phyloP scores from a whole-genome alignment of 225 moss, liverwort and hornwort genomes.

The Climacium dendroides region DNA sequence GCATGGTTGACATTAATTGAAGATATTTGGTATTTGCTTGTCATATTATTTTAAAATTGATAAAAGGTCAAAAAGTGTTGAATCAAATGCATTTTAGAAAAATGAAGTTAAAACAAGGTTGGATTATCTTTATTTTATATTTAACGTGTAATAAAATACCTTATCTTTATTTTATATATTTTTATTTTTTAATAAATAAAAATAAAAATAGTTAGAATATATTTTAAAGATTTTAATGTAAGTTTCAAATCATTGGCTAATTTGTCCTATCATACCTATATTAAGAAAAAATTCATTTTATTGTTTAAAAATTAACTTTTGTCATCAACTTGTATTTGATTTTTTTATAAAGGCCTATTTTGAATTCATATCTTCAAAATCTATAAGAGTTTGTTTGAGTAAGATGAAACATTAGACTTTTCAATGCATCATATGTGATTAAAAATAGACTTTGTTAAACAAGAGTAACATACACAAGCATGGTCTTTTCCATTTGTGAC shows the following conservation, averaged over 20 bases:
- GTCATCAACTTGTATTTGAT: not conserved
- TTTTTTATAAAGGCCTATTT: not conserved
- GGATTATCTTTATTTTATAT: not conserved
- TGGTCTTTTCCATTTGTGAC: not conserved
- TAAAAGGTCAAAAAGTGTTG: not conserved
- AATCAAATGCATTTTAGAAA: no score
- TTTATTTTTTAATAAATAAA: no score
- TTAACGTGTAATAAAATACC: no score
- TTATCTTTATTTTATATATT: no score
- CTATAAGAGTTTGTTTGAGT: not conserved
- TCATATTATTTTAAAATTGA: not conserved
- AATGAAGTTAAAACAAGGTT: not conserved
- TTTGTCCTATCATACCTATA: no score
- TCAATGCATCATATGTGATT: not conserved
- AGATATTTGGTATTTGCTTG: not conserved
- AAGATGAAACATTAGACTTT: not conserved
- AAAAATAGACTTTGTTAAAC: not conserved
- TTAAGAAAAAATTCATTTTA: not conserved
- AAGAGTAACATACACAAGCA: not conserved
- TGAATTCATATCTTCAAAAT: not conserved
- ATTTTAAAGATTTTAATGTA: no score
- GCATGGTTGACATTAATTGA: not conserved
- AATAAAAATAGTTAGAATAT: not conserved
- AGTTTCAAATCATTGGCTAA: not conserved
- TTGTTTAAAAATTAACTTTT: no score